Base-by-base conservation (phyloP, 192 early-diverging fungal genomes). In the Linnemannia schmuckeri region DNA sequence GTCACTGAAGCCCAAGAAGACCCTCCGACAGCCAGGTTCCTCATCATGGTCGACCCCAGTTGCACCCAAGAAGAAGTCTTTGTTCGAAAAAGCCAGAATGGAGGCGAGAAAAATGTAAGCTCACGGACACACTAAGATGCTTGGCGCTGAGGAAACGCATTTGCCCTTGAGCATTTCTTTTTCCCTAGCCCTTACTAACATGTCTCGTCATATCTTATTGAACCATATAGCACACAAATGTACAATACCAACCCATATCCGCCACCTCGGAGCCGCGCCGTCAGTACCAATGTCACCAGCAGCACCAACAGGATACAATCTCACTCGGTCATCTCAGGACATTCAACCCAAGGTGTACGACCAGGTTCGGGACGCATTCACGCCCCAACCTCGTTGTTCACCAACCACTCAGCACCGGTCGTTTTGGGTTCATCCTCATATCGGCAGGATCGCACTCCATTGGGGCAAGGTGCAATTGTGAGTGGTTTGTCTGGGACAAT, bases 101-200 rank as follows among this genome's bases (percentile, higher is more conserved):
- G 79, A 87, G 70, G 85, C 85, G 18, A 81, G 85, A 37, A 87
- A 75, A 71, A 81, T 87, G 85, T 87, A 81, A 63, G 44, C 15
- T 12, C 72, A 18, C 1, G 18, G 41, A 33, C 8, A 7, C 5
- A 3, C 24, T 27, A 73, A 6, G 55, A 27, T 27, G n/a, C 52
- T 55, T 55, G 37, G 37, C 37, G 37, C 37, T 37, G 20, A 18
- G 55, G 6, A 24, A 57, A 57, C 61, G 1, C 49, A 17, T 18
- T 52, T 52, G 49, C 20, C 18, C 49, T 22, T 66, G 10, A 3
- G 17, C 40, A 74, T 35, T n/a, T 42, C 42, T 52, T 7, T 30
- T 30, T 33, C 17, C 9, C 22, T 4, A 8, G n/a, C 1, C 13
- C 41, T 7, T 27, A 73, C 27, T n/a, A 1, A 73, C 24, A 42